A percentile compares a stretch with the other conserved stretches of the same genome.
phyloP scores from a whole-genome alignment of 2,329 filamentous ascomycete genomes.

The Aspergillus texensis region DNA sequence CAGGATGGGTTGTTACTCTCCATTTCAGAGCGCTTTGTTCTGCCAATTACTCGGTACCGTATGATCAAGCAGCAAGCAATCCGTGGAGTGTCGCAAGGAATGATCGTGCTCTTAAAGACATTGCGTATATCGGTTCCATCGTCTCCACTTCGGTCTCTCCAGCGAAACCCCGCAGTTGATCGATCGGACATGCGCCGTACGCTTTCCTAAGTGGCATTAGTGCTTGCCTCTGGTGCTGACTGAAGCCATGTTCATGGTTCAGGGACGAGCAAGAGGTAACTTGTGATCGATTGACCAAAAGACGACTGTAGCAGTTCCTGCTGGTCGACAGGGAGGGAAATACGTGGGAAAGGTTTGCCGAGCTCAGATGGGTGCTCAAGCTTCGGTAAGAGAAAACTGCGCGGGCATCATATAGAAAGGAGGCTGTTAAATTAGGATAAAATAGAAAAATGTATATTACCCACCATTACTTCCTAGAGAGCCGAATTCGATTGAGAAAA shows the following conservation, averaged over 20 bases:
- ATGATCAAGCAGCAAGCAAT: not conserved
- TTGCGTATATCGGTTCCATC: not conserved
- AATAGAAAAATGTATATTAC: not conserved
- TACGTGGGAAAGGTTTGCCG: too few species aligned
- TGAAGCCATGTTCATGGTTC: not conserved
- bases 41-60: not conserved
- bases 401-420: too few species aligned
- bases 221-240: not conserved
- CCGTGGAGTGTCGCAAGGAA: not conserved
- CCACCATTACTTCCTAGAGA: not conserved
- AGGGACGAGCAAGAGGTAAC: too few species aligned
- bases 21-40: not conserved
- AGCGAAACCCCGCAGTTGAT: not conserved
- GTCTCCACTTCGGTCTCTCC: not conserved
- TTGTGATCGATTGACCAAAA: too few species aligned
- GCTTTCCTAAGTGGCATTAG: not conserved
- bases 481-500: not conserved
- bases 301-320: too few species aligned
- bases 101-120: not conserved
- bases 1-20: conserved; percentile 41
- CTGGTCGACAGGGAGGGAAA: too few species aligned
- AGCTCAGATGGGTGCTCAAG: too few species aligned
- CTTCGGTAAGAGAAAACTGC: too few species aligned
- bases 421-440: not conserved
- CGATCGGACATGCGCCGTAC: not conserved